A percentile compares a stretch with the other conserved stretches of the same genome.
These are phyloP conservation scores for Boechera stricta DNA, from an alignment of 345 rosid species.

Conservation along the genomic window DNA sequence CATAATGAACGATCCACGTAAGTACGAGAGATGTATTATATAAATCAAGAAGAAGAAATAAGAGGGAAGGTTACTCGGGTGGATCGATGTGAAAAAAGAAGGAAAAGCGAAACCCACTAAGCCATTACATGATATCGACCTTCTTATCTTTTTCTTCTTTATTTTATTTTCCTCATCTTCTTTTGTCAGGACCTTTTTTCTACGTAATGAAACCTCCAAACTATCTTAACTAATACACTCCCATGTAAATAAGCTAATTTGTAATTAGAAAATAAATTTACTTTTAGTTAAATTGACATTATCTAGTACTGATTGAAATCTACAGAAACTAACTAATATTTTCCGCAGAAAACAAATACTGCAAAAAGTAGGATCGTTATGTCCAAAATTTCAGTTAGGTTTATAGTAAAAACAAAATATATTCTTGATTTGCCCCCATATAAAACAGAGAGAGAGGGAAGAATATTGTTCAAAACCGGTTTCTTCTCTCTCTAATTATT, in stretches of 20 bases:
- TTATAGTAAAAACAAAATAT: constrained; percentile 22
- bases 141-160: constrained; percentile 41
- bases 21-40: constrained; percentile 2
- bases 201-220: constrained; percentile 38
- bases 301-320: background rate
- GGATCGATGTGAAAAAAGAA: constrained; percentile 41
- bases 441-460: background rate
- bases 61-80: constrained; percentile 66
- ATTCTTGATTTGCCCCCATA: constrained; percentile 22
- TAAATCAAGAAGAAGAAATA: constrained; percentile 23
- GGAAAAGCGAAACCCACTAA: constrained; percentile 65
- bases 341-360: background rate
- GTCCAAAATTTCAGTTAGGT: constrained; percentile 17
- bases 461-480: background rate
- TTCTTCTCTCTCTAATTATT: constrained; percentile 35
- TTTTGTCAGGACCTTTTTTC: constrained; percentile 50
- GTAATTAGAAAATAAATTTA: background rate
- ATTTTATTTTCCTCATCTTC: constrained; percentile 26
- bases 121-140: constrained; percentile 52
- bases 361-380: constrained; percentile 1
- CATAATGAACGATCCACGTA: constrained; percentile 35
- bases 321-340: background rate
- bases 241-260: constrained; percentile 3
- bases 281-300: too few species aligned
- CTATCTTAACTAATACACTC: constrained; percentile 30